Evolutionary conservation across 192 early-diverging fungal genomes (phyloP), one percentile per base, ranked within the genome.

Genomic region (Helicostylum pulchrum): DNA sequence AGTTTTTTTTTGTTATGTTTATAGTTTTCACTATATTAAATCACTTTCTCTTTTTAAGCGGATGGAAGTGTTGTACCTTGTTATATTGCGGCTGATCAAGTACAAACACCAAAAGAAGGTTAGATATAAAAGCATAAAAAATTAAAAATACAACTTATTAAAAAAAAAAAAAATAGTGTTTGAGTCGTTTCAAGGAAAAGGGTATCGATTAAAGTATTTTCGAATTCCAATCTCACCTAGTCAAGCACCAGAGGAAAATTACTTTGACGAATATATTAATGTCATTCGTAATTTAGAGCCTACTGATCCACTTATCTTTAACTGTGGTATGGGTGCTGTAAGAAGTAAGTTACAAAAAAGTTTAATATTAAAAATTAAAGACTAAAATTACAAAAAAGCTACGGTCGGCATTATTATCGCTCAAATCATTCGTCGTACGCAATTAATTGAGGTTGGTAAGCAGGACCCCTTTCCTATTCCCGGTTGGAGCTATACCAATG

Each of bases 311-410:
- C 64, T 86, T 10, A 72, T 87, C 7, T 84, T 87, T 62, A 84
- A 82, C 48, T 87, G 86, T 63, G 86, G 86, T 8, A 83, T 85
- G 65, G 86, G 86, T 5, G 77, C 76, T 20, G 86, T 84, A 31
- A 31, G 86, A 36, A 87, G 73, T 74, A 74, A 64, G 73, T 65
- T 34, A 14, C 8, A 26, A 26, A 26, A 26, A 26, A 26, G 26
- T 26, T 26, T 26, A 26, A 26, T 26, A 26, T 30, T 23, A n/a
- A 42, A 42, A 64, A 42, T 26, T 43, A 64, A 53, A 54, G 11
- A 60, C 12, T 62, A 26, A 30, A 42, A 19, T 31, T 42, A 12
- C n/a, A 7, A 42, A 26, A 7, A 53, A 74, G 73, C 86, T 14
- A 87, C 86, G n/a, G 80, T 83, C 51, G 80, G 80, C 14, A 85